Conservation (phyloP, 2,329 filamentous ascomycete species). For the Albophoma yamanashiensis region DNA sequence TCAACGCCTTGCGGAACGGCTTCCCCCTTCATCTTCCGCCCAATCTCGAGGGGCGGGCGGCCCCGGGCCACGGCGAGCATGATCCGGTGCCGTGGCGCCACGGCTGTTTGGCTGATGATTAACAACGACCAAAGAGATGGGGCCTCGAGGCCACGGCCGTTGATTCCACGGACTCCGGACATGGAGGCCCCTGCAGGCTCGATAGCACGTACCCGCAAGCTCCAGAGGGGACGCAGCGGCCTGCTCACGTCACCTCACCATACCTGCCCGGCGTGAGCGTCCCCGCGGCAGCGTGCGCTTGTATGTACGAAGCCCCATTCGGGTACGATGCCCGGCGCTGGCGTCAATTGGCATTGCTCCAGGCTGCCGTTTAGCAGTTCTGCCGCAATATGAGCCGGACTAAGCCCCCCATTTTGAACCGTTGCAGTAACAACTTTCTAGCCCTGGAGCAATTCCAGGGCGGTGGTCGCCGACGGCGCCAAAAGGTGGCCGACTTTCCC, state of each 20-base stretch:
- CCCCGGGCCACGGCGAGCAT: background rate
- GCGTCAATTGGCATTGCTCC: background rate
- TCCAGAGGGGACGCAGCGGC: background rate
- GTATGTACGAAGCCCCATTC: background rate
- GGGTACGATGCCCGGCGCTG: background rate
- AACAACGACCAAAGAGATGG: background rate
- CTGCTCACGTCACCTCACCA: background rate
- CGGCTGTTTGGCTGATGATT: background rate
- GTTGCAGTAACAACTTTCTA: background rate
- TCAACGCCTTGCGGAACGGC: background rate
- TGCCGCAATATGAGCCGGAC: background rate
- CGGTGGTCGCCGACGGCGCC: background rate
- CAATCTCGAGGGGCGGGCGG: background rate
- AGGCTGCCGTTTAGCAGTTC: background rate
- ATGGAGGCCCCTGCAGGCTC: background rate
- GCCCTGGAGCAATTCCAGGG: background rate
- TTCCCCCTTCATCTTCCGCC: background rate
- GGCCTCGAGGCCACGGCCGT: background rate
- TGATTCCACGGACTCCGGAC: background rate
- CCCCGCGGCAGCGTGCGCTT: background rate
- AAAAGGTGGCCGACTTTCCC: background rate
- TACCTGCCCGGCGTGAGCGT: background rate
- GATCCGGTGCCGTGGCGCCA: background rate
- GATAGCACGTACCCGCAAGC: background rate
- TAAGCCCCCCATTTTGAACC: background rate